phyloP scores from a whole-genome alignment of 768 basidiomycete species.

The Rossbeevera mucosa region DNA sequence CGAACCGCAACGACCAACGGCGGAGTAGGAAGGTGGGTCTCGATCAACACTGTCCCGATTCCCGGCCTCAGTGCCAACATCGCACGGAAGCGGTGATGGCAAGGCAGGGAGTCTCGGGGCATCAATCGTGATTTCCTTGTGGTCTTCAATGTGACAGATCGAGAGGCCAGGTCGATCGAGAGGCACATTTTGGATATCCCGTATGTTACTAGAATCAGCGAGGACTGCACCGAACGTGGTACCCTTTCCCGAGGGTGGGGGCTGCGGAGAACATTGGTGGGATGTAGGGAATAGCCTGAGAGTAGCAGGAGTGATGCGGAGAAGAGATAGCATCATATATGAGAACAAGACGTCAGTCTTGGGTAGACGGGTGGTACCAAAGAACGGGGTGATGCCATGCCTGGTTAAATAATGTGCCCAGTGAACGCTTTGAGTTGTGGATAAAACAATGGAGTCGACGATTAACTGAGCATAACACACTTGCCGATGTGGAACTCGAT shows the following conservation, averaged over 20 bases:
- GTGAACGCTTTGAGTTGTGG: constrained; percentile 5
- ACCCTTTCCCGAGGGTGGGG: constrained; percentile 3
- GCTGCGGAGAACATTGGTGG: neutral
- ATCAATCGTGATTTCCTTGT: neutral
- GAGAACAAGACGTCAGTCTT: neutral
- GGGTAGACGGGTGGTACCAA: neutral
- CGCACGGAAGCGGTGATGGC: neutral
- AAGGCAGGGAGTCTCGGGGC: neutral
- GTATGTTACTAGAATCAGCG: neutral
- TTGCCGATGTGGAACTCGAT: constrained; percentile 2
- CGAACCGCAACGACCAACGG: neutral
- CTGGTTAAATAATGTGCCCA: constrained; percentile 15
- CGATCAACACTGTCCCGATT: neutral
- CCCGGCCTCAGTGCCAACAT: neutral
- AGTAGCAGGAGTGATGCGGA: constrained; percentile 4
- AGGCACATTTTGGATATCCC: neutral
- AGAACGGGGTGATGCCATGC: neutral
- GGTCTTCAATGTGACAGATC: neutral
- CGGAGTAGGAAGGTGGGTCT: neutral
- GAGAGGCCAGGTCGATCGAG: neutral
- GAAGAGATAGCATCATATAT: constrained; percentile 10
- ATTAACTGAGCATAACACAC: neutral
- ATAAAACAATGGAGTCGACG: constrained; percentile 13
- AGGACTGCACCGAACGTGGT: constrained; percentile 1
- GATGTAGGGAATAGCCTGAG: constrained; percentile 6